Evolutionary conservation across 2,329 filamentous ascomycete genomes (phyloP), one percentile per base, ranked within the genome.

Genomic region (Aspergillus sp.): DNA sequence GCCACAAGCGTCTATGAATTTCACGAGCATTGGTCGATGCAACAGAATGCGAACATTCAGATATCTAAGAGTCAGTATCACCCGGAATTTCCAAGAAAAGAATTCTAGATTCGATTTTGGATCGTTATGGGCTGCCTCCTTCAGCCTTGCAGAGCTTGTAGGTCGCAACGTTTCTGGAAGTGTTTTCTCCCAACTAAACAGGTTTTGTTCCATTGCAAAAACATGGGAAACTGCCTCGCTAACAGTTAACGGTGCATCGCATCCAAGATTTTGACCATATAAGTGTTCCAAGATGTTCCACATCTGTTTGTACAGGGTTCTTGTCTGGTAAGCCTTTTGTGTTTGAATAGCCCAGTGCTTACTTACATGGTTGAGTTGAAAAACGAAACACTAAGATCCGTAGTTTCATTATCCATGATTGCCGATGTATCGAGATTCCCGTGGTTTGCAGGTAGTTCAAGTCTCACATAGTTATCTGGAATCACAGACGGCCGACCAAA

Each of bases 401-500:
- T 29, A n/a, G 39, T 49, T n/a, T 47, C 43, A 10, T 44, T 44
- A 27, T 53, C 44, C 19, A 44, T 29, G 26, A 19, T 19, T 19
- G 29, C 31, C 41, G 36, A 37, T 37, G 10, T 27, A 29, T 42
- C 26, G 43, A 38, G 9, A 46, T 37, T 26, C 36, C 40, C 27
- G 42, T 44, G 40, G 29, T 44, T 37, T 4, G 31, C 39, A 19
- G 70, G 68, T 7, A 72, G 46, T 12, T 66, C 59, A 1, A 72
- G 50, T 40, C 62, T 62, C 33, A 76, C 58, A 33, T 73, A 71
- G 31, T 62, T 62, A 4, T 74, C 66, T 1, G 71, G 69, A 12
- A 78, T 76, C 0, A 67, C 59, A 1, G 66, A 58, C 0, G 75
- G 75, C 0, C 75, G 61, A 2, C 74, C 75, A 47, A 77, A 74